Evolutionary conservation across 371 early-diverging fungal species (phyloP), one percentile per base, ranked within the genome.

Genomic region (Apophysomyces sp.): DNA sequence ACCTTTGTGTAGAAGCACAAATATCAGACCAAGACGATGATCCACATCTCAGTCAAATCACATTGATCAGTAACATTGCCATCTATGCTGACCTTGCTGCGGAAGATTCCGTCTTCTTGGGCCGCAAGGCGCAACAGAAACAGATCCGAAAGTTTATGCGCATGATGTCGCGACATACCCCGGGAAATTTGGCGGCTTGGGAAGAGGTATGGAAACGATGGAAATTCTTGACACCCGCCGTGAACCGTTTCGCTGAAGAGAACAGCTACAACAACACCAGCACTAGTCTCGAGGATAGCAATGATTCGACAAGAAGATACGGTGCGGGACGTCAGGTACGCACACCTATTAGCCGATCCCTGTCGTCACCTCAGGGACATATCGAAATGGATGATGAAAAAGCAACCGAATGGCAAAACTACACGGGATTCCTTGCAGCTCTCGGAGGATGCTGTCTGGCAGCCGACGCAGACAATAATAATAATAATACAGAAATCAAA

Each of bases 171-270:
- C 72, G 76, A 13, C 89, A 88, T 13, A 91, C 93, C 1, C 83
- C 88, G 4, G 92, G 92, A 7, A 90, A 87, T 57, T 72, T 92
- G 62, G 89, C 88, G 0, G 94, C 92, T 7, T 94, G 93, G 92
- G 93, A 93, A 68, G 94, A 94, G 63, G 85, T 87, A 0, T 92
- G 88, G 64, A 78, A 81, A 34, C 84, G 92, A 15, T 95, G 94
- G 94, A 83, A 81, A 51, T 65, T 69, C 16, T 63, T 88, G 8
- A 87, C 81, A 2, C 71, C 69, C 6, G 65, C 77, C 34, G 73
- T 88, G 60, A 74, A 74, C 49, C 69, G 73, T 24, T 40, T 70
- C 3, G 53, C 71, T 1, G 87, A 86, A 18, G 81, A 78, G 24
- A 32, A 27, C 1, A n/a, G n/a, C n/a, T n/a, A n/a, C n/a, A n/a